These are phyloP conservation scores for Bruguiera parviflora DNA, from an alignment of 345 rosid genomes.

Conservation along the genomic window DNA sequence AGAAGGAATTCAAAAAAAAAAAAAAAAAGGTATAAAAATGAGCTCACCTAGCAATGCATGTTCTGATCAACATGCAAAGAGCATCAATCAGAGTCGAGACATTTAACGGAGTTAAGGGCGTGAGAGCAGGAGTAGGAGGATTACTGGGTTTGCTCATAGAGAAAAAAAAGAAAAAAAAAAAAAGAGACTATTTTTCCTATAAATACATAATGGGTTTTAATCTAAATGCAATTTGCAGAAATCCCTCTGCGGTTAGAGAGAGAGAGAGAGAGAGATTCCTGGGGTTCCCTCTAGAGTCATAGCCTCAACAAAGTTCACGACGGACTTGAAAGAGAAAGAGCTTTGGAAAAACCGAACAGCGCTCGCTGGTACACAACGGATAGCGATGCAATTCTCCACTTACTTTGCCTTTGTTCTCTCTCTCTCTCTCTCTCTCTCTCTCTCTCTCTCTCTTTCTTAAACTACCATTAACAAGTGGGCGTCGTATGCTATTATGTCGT, in stretches of 20 bases:
- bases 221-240: constrained; percentile 3
- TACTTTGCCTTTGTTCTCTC: background rate
- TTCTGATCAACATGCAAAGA: constrained; percentile 1
- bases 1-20: background rate
- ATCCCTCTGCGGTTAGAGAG: background rate
- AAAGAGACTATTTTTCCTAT: background rate
- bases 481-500: too few species aligned
- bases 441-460: background rate
- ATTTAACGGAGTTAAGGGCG: constrained; percentile 11
- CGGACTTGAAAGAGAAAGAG: background rate
- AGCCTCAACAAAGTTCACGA: too few species aligned
- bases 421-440: background rate
- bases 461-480: background rate
- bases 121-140: background rate
- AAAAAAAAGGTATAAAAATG: background rate
- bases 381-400: background rate
- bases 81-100: background rate
- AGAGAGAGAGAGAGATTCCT: background rate
- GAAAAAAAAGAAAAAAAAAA: background rate
- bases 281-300: too few species aligned
- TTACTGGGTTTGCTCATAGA: constrained; percentile 7
- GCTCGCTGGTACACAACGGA: constrained; percentile 16
- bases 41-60: constrained; percentile 30
- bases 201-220: constrained; percentile 1
- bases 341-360: constrained; percentile 18